A percentile compares a stretch with the other conserved stretches of the same genome.
Conservation (phyloP, 192 early-diverging fungal species). For the Backusella tuberculispora region DNA sequence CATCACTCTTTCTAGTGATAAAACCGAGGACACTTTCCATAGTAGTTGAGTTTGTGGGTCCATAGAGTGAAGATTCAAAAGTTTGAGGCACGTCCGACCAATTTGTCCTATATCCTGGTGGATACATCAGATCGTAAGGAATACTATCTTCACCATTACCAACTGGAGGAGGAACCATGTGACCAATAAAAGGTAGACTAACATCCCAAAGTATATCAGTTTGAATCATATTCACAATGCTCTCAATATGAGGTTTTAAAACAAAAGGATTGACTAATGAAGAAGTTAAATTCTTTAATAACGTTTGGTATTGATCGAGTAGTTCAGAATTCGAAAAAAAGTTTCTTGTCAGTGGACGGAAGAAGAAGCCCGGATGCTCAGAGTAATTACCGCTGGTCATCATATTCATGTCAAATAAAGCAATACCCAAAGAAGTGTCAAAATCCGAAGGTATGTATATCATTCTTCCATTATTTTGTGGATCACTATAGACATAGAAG, state of each 20-base stretch:
- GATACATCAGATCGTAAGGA: neutral
- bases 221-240: slow-evolving; percentile 18
- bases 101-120: neutral
- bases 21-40: slow-evolving; percentile 1
- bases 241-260: slow-evolving; percentile 10
- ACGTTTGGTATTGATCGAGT: neutral
- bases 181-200: neutral
- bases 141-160: neutral
- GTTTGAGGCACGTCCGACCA: slow-evolving; percentile 3
- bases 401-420: neutral
- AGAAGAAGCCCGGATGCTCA: slow-evolving; percentile 14
- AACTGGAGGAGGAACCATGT: neutral
- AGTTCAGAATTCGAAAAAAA: neutral
- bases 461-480: neutral
- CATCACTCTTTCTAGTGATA: slow-evolving; percentile 13
- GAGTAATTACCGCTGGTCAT: slow-evolving; percentile 22
- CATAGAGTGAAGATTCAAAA: slow-evolving; percentile 4
- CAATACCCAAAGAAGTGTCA: slow-evolving; percentile 13
- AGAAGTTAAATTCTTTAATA: neutral
- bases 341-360: slow-evolving; percentile 14
- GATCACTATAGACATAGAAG: slow-evolving; percentile 10
- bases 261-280: neutral
- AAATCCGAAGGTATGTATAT: slow-evolving; percentile 17
- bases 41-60: slow-evolving; percentile 6
- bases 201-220: slow-evolving; percentile 17